A percentile compares a stretch with the other conserved stretches of the same genome.
Conservation (phyloP, 352 stramenopile genomes). For the Discostella stelligera region DNA sequence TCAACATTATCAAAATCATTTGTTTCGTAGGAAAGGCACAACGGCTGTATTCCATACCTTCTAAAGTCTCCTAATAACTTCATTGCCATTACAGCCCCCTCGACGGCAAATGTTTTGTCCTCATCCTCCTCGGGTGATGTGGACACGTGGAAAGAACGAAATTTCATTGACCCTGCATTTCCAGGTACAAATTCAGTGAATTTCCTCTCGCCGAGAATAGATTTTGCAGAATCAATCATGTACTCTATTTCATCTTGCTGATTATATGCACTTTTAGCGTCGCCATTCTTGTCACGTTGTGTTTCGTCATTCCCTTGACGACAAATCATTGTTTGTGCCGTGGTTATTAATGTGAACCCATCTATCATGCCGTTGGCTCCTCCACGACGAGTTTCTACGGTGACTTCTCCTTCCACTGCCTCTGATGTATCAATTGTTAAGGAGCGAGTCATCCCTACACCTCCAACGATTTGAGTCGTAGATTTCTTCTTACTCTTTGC, state of each 20-base stretch:
- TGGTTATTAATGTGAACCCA: slow-evolving; percentile 34
- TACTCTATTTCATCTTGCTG: slow-evolving; percentile 25
- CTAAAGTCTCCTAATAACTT: slow-evolving; percentile 61
- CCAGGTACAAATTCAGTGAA: slow-evolving; percentile 47
- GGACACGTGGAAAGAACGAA: slow-evolving; percentile 41
- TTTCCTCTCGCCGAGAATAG: slow-evolving; percentile 43
- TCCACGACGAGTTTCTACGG: slow-evolving; percentile 19
- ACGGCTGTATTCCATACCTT: slow-evolving; percentile 63
- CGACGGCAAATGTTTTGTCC: slow-evolving; percentile 33
- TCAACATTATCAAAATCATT: slow-evolving; percentile 17
- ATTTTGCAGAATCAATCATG: slow-evolving; percentile 41
- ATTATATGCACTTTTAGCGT: slow-evolving; percentile 32
- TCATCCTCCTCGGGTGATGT: slow-evolving; percentile 16
- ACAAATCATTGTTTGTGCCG: slow-evolving; percentile 38
- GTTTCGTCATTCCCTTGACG: slow-evolving; percentile 41
- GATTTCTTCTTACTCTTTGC: slow-evolving; percentile 22
- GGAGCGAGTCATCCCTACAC: slow-evolving; percentile 44
- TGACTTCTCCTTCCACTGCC: slow-evolving; percentile 23
- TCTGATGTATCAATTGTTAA: slow-evolving; percentile 15
- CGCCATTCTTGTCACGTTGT: slow-evolving; percentile 19
- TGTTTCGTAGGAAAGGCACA: slow-evolving; percentile 56
- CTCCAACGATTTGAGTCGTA: slow-evolving; percentile 5
- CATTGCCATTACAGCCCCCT: slow-evolving; percentile 58
- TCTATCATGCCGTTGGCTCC: slow-evolving; percentile 15
- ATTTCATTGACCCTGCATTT: slow-evolving; percentile 47